These are phyloP conservation scores for Plectosphaerella sp. DNA, from an alignment of 2,329 filamentous ascomycete species.

Conservation along the genomic window DNA sequence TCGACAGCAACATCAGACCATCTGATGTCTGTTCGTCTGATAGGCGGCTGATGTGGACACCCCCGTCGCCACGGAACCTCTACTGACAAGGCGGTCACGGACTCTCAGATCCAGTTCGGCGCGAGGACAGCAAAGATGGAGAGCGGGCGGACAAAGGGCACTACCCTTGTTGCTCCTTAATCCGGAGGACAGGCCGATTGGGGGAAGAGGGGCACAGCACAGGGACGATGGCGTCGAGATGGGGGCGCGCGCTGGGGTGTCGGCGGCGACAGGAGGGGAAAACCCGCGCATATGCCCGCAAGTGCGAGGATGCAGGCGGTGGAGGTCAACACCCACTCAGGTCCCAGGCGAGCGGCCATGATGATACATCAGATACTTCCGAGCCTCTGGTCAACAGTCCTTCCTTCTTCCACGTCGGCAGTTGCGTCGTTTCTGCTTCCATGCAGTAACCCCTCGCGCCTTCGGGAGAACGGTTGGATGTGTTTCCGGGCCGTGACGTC, in stretches of 20 bases:
- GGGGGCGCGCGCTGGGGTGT: background rate
- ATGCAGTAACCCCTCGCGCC: conserved; percentile 39
- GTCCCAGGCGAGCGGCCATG: conserved; percentile 41
- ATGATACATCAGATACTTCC: conserved; percentile 75
- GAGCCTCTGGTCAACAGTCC: conserved; percentile 39
- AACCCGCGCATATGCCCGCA: background rate
- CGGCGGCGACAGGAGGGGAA: background rate
- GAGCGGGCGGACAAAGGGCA: conserved; percentile 63
- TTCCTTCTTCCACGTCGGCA: conserved; percentile 7
- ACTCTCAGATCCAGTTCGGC: conserved; percentile 70
- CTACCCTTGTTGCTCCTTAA: conserved; percentile 43
- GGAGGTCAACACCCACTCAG: background rate
- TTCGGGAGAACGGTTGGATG: conserved; percentile 6
- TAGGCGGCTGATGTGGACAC: background rate
- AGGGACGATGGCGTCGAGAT: conserved; percentile 8
- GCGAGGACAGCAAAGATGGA: conserved; percentile 82
- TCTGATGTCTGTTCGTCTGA: background rate
- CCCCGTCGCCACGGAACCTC: background rate
- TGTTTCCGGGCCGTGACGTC: conserved; percentile 38
- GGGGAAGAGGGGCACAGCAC: conserved; percentile 5
- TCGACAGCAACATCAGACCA: background rate
- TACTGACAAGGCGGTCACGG: background rate
- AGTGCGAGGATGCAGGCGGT: background rate
- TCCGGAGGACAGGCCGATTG: conserved; percentile 22
- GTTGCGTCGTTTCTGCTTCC: conserved; percentile 44